Percentiles rank a stretch among this genome's conserved stretches.
phyloP scores from a whole-genome alignment of 805 yeast species.

The Osmozyma mogii region DNA sequence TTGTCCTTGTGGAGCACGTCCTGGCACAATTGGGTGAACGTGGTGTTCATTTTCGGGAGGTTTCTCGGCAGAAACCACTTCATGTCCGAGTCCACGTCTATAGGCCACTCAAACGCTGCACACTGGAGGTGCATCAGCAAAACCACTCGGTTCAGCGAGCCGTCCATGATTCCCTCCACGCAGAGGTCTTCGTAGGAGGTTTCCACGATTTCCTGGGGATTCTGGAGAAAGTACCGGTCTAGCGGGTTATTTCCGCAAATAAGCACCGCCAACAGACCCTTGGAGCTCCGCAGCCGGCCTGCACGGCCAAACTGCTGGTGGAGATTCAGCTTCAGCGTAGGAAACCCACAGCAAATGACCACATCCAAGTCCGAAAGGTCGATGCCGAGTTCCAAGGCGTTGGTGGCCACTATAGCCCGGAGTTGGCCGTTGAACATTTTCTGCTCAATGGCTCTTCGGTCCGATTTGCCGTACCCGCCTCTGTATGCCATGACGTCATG shows the following conservation, averaged over 20 bases:
- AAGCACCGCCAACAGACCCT: constrained; percentile 77
- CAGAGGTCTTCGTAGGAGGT: constrained; percentile 33
- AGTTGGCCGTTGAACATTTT: constrained; percentile 86
- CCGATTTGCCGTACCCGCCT: constrained; percentile 87
- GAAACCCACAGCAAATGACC: constrained; percentile 89
- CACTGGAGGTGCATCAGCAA: constrained; percentile 85
- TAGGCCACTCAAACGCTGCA: constrained; percentile 83
- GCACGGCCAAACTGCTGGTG: constrained; percentile 98
- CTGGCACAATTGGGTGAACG: constrained; percentile 25
- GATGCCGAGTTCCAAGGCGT: constrained; percentile 91
- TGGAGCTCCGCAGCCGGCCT: constrained; percentile 64
- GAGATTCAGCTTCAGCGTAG: constrained; percentile 75
- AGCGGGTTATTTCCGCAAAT: constrained; percentile 80
- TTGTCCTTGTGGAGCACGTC: constrained; percentile 29
- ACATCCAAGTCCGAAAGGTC: constrained; percentile 92
- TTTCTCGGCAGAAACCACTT: constrained; percentile 45
- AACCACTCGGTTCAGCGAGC: constrained; percentile 33
- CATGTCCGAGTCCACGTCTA: constrained; percentile 44
- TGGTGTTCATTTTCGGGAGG: constrained; percentile 6
- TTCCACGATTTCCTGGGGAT: constrained; percentile 51
- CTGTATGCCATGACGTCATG: constrained; percentile 84
- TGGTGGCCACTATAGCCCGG: constrained; percentile 85
- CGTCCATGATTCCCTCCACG: constrained; percentile 28
- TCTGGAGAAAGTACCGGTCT: constrained; percentile 73
- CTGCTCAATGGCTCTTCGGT: constrained; percentile 78